These are phyloP conservation scores for Hamamelis virginiana DNA, from an alignment of 164 flowering plant genomes.

Conservation along the genomic window DNA sequence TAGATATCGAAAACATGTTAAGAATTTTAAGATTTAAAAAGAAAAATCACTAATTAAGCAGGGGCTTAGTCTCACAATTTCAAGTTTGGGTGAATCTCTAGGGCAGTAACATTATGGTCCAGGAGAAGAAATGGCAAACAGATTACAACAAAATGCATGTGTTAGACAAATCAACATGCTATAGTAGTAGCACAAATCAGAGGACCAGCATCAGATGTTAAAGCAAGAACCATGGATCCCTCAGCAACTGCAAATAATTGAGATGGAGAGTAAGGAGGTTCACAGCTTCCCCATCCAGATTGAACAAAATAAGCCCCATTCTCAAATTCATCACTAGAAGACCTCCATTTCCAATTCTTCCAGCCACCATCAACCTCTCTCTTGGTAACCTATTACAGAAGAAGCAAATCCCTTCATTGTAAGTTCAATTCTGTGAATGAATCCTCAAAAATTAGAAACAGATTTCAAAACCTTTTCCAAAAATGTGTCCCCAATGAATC, in stretches of 20 bases:
- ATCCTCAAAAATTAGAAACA: too few relatives aligned
- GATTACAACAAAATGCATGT: background rate
- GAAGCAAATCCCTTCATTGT: too few relatives aligned
- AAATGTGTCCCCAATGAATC: too few relatives aligned
- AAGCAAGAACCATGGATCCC: conserved; percentile 49
- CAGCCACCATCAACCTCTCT: conserved; percentile 47
- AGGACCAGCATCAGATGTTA: conserved; percentile 64
- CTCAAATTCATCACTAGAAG: conserved; percentile 48
- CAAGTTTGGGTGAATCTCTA: too few relatives aligned
- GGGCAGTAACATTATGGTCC: too few relatives aligned
- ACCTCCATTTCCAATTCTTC: conserved; percentile 80
- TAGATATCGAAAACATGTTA: too few relatives aligned
- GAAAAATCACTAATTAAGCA: too few relatives aligned
- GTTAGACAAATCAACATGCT: conserved; percentile 32
- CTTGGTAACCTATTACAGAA: conserved; percentile 64
- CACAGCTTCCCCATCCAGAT: conserved; percentile 64
- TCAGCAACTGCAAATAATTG: conserved; percentile 46
- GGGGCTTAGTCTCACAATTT: too few relatives aligned
- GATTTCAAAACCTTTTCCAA: too few relatives aligned
- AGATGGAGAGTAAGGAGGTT: conserved; percentile 40
- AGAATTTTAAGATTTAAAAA: too few relatives aligned
- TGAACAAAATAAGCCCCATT: conserved; percentile 84
- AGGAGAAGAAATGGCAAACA: too few relatives aligned
- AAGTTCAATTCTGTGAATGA: too few relatives aligned
- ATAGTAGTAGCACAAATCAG: conserved; percentile 35